These are phyloP conservation scores for Huntiella moniliformis DNA, from an alignment of 2,329 filamentous ascomycete genomes.

Conservation along the genomic window DNA sequence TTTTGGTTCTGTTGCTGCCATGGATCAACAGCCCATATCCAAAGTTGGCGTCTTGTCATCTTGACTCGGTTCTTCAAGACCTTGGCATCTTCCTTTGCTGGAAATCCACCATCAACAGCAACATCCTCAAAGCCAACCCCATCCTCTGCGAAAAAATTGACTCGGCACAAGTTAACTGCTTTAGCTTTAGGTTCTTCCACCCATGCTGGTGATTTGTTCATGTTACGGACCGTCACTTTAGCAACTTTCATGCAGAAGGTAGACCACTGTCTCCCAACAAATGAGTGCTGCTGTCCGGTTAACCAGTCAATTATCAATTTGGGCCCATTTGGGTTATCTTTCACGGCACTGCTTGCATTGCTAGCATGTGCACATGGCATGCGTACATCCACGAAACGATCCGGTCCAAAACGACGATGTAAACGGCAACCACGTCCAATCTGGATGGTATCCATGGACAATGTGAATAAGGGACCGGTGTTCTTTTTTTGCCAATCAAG, in stretches of 20 bases:
- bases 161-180: constrained; percentile 21
- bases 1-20: constrained; percentile 21
- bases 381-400: constrained; percentile 38
- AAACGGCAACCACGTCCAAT: constrained; percentile 33
- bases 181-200: constrained; percentile 16
- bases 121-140: constrained; percentile 24
- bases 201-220: constrained; percentile 10
- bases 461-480: constrained; percentile 23
- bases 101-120: constrained; percentile 10
- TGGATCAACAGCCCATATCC: constrained; percentile 34
- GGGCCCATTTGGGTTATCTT: constrained; percentile 10
- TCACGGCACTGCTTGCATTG: constrained; percentile 16
- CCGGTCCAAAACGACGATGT: constrained; percentile 34
- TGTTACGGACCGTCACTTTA: constrained; percentile 22
- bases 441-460: constrained; percentile 29
- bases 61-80: constrained; percentile 16
- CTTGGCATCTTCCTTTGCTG: constrained; percentile 15
- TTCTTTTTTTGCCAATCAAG: constrained; percentile 21
- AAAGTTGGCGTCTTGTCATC: constrained; percentile 23
- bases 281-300: constrained; percentile 20
- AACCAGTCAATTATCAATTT: constrained; percentile 23
- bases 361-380: constrained; percentile 26
- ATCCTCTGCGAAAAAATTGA: constrained; percentile 37
- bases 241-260: constrained; percentile 26
- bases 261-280: constrained; percentile 29